These are phyloP conservation scores for Micractinium sp. DNA, from an alignment of 139 green algal genomes.

Conservation along the genomic window DNA sequence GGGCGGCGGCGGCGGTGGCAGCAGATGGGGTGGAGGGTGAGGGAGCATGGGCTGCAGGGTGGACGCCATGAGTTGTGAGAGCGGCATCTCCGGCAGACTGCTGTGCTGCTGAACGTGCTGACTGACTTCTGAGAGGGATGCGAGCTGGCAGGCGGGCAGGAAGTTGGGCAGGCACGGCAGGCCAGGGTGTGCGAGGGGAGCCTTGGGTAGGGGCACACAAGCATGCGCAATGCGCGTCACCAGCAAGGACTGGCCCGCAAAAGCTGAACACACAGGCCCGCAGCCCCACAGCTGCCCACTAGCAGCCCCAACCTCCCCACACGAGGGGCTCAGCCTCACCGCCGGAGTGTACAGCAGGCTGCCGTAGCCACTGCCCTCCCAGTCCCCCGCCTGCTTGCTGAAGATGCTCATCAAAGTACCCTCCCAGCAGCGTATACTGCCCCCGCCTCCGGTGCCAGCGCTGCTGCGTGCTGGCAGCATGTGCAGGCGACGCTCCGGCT, in stretches of 20 bases:
- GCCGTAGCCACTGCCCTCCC: conserved; percentile 67
- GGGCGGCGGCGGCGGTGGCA: no score
- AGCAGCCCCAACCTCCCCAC: background rate
- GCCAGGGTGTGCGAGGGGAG: no score
- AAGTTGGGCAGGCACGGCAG: background rate
- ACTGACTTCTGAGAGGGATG: no score
- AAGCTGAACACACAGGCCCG: no score
- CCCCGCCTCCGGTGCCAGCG: background rate
- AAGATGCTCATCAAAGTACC: conserved; percentile 63
- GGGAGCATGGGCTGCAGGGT: background rate
- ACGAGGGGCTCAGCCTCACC: background rate
- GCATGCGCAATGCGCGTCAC: no score
- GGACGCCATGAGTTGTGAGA: background rate
- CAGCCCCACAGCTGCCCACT: no score
- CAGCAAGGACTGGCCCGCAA: no score
- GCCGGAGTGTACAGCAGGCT: conserved; percentile 52
- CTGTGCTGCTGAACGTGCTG: background rate
- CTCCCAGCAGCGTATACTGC: conserved; percentile 45
- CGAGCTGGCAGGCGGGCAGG: background rate
- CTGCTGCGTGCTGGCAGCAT: background rate
- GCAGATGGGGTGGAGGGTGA: background rate
- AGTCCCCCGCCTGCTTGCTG: conserved; percentile 56
- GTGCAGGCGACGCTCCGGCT: background rate
- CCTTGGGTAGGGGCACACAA: background rate
- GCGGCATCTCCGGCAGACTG: background rate